A percentile compares a stretch with the other conserved stretches of the same genome.
phyloP scores from a whole-genome alignment of 129 eudicot genomes.

The Centaurea solstitialis region DNA sequence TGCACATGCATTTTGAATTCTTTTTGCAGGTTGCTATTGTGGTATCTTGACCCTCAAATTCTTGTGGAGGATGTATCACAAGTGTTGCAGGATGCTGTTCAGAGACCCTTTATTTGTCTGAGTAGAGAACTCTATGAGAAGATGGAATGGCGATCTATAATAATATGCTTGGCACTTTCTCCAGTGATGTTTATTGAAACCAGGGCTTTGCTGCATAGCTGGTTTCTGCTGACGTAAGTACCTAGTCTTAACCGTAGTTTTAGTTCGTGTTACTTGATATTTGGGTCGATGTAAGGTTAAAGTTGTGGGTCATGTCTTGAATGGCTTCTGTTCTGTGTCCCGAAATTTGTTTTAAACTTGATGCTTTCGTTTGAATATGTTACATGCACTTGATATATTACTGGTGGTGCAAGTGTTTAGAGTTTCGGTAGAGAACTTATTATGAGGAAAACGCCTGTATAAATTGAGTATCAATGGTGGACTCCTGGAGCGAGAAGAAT shows the following conservation, averaged over 20 bases:
- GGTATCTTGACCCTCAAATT: constrained; percentile 72
- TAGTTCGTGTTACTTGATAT: not conserved
- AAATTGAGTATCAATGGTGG: not conserved
- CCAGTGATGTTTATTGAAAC: constrained; percentile 69
- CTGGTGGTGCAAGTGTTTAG: not conserved
- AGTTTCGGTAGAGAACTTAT: not conserved
- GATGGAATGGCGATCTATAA: constrained; percentile 60
- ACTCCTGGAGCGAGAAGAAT: not conserved
- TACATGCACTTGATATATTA: not conserved
- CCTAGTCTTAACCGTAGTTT: constrained; percentile 7
- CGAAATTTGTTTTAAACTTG: not conserved
- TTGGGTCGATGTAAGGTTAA: not conserved
- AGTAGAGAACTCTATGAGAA: constrained; percentile 48
- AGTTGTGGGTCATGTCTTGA: not conserved
- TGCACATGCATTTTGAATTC: constrained; percentile 4
- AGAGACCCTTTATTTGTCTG: constrained; percentile 61
- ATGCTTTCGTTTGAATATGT: not conserved
- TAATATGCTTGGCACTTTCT: constrained; percentile 60
- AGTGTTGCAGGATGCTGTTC: constrained; percentile 47
- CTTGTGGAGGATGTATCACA: constrained; percentile 53
- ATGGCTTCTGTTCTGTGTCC: not conserved
- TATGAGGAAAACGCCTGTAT: not conserved
- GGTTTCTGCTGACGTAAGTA: constrained; percentile 75
- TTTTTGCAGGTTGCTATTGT: constrained; percentile 57
- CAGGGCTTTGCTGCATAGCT: constrained; percentile 59